Conservation (phyloP, 1,284 basidiomycete genomes). For the Rhodotorula sp. region DNA sequence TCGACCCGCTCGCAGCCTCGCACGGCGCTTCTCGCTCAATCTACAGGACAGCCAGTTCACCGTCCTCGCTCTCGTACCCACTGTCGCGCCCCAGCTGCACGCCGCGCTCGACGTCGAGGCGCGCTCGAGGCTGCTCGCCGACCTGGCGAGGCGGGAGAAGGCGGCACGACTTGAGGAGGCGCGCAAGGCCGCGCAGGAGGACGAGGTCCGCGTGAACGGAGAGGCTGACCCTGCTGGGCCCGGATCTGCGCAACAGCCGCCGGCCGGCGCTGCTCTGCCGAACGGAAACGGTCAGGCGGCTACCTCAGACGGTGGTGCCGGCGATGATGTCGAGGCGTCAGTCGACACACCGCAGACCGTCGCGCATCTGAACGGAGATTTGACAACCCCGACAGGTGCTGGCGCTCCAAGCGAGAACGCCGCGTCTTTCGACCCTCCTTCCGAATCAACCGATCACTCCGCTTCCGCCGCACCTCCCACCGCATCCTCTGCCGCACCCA, state of each 20-base stretch:
- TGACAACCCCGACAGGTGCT: too few species aligned
- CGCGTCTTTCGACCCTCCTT: too few species aligned
- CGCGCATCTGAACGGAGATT: too few species aligned
- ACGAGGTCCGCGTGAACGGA: neutral
- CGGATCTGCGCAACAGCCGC: neutral
- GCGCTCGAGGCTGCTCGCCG: conserved; percentile 66
- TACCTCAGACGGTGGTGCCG: too few species aligned
- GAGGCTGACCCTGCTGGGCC: neutral
- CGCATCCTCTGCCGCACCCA: neutral
- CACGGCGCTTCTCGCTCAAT: conserved; percentile 74
- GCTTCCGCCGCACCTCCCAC: neutral
- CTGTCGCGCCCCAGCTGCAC: conserved; percentile 70
- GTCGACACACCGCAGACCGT: too few species aligned
- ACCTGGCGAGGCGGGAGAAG: conserved; percentile 16
- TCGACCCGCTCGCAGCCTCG: conserved; percentile 58
- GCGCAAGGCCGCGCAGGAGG: neutral
- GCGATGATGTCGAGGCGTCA: too few species aligned
- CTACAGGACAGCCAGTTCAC: conserved; percentile 81
- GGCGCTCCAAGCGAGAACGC: too few species aligned
- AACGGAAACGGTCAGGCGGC: too few species aligned
- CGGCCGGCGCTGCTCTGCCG: too few species aligned
- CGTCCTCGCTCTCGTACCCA: conserved; percentile 74
- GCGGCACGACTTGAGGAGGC: conserved; percentile 8
- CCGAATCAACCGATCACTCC: neutral
- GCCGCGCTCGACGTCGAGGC: conserved; percentile 78